Percentiles rank a stretch among this genome's conserved stretches.
Conservation (phyloP, 192 early-diverging fungal genomes). For the Entomortierella lignicola region DNA sequence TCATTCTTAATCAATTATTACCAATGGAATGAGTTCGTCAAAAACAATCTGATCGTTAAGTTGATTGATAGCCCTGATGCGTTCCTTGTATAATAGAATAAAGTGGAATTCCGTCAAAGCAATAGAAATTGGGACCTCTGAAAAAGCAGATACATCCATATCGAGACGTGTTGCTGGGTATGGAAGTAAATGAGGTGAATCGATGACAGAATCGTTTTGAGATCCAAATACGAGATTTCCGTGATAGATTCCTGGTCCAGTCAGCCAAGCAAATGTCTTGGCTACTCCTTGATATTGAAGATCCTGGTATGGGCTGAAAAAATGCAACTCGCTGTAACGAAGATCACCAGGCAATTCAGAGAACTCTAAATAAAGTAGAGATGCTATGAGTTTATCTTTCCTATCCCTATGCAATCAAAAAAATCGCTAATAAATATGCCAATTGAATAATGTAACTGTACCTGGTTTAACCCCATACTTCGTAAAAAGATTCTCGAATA, state of each 20-base stretch:
- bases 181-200: constrained; percentile 85
- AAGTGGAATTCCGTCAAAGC: constrained; percentile 92
- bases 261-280: constrained; percentile 92
- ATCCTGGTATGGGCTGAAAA: constrained; percentile 77
- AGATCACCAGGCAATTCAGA: constrained; percentile 68
- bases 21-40: constrained; percentile 82
- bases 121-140: constrained; percentile 78
- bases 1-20: constrained; percentile 31
- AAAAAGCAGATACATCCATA: constrained; percentile 30
- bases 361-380: constrained; percentile 55
- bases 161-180: constrained; percentile 69
- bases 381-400: too few relatives aligned
- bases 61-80: constrained; percentile 80
- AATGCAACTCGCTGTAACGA: constrained; percentile 69
- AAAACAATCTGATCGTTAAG: constrained; percentile 87
- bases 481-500: constrained; percentile 84
- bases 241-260: constrained; percentile 88
- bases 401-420: too few relatives aligned
- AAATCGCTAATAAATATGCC: too few relatives aligned
- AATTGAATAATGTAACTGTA: too few relatives aligned
- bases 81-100: constrained; percentile 83
- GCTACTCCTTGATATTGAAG: constrained; percentile 72
- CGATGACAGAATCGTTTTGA: constrained; percentile 84
- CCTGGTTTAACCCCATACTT: constrained; percentile 76
- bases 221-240: constrained; percentile 84